These are phyloP conservation scores for Vigna angularis DNA, from an alignment of 306 rosid genomes.

Conservation along the genomic window DNA sequence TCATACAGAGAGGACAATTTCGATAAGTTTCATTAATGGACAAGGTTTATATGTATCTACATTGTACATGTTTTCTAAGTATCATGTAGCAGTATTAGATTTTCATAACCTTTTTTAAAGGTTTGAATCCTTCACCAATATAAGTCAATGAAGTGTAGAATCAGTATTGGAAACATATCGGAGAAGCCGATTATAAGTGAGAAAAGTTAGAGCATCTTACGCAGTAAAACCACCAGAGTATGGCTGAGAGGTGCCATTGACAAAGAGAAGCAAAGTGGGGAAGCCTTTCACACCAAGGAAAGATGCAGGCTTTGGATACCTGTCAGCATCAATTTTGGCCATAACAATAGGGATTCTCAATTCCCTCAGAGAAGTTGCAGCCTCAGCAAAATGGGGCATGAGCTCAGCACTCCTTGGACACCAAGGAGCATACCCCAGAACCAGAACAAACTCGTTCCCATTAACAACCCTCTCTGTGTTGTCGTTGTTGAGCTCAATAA, in stretches of 20 bases:
- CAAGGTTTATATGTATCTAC: neutral
- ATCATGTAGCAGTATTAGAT: neutral
- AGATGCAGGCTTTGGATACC: constrained; percentile 79
- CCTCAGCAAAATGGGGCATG: constrained; percentile 96
- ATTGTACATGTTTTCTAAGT: neutral
- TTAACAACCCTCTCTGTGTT: constrained; percentile 70
- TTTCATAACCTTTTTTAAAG: neutral
- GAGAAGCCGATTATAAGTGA: neutral
- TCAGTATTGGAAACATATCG: neutral
- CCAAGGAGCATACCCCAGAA: constrained; percentile 97
- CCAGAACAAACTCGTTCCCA: constrained; percentile 73
- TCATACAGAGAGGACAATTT: neutral
- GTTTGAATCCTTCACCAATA: too few relatives aligned
- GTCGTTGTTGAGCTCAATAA: constrained; percentile 77
- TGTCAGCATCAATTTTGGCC: constrained; percentile 93
- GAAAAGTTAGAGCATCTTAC: constrained; percentile 53
- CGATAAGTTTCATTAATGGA: neutral
- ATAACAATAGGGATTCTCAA: constrained; percentile 69
- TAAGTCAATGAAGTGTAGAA: too few relatives aligned
- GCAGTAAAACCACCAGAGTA: constrained; percentile 93
- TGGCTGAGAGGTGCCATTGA: constrained; percentile 81
- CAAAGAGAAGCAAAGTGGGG: constrained; percentile 86
- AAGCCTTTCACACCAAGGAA: constrained; percentile 81
- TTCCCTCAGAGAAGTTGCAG: constrained; percentile 79
- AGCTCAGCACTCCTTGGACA: constrained; percentile 94